phyloP scores from a whole-genome alignment of 371 early-diverging fungal species.

The Rhizopus arrhizus region DNA sequence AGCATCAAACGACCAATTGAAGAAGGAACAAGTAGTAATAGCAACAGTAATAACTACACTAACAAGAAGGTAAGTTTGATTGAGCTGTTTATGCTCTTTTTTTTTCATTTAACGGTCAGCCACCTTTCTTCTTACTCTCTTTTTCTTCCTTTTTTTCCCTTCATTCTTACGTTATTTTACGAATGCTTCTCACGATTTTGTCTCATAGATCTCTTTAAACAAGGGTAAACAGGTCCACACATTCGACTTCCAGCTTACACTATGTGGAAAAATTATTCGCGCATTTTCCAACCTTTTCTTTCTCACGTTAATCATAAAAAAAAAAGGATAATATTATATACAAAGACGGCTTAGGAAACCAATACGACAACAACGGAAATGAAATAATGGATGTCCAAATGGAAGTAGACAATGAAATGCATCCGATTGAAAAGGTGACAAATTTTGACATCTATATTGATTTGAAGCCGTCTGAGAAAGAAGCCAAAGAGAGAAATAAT shows the following conservation, averaged over 20 bases:
- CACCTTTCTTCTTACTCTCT: constrained; percentile 11
- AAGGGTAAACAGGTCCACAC: constrained; percentile 16
- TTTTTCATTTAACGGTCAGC: constrained; percentile 16
- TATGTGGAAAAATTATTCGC: no score
- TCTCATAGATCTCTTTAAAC: constrained; percentile 19
- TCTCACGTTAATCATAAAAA: no score
- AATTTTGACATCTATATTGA: no score
- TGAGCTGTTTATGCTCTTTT: constrained; percentile 15
- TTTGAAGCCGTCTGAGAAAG: no score
- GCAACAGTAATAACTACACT: constrained; percentile 5
- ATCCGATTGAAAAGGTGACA: no score
- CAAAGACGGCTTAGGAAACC: no score
- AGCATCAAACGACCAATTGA: constrained; percentile 7
- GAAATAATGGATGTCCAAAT: no score
- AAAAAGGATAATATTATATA: no score
- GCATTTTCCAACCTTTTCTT: no score
- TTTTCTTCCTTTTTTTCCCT: neutral
- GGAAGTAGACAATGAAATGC: no score
- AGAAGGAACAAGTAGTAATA: constrained; percentile 10
- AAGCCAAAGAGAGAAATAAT: no score
- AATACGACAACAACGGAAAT: no score
- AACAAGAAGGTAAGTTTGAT: constrained; percentile 23
- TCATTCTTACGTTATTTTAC: constrained; percentile 10
- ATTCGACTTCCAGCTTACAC: constrained; percentile 17
- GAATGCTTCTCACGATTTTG: constrained; percentile 15